Evolutionary conservation across 2,329 filamentous ascomycete genomes (phyloP), one percentile per base, ranked within the genome.

Genomic region (Verticillium dahliae): DNA sequence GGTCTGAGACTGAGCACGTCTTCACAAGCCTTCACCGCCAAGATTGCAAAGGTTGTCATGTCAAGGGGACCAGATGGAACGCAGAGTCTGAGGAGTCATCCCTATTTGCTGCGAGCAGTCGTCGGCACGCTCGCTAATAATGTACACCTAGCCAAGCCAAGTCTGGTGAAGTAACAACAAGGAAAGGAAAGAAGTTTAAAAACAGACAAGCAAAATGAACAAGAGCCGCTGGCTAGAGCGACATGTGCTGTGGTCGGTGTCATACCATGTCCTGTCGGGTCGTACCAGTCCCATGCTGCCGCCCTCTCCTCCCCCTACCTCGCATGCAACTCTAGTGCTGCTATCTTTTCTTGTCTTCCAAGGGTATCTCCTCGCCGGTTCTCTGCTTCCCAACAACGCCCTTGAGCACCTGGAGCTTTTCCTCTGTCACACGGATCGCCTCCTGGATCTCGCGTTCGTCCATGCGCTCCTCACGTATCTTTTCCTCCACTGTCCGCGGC

Each of bases 391-490:
- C 59, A 94, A 81, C 35, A 91, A 89, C 52, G 84, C 82, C 45
- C 74, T 93, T 93, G 65, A 99, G 76, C 52, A 90, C 85, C 61
- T 84, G 82, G 37, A 99, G 77, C 70, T 91, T 89, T 78, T 97
- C 90, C 72, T 97, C 91, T 2, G 94, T 97, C 35, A 96, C 85
- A 60, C 85, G 80, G 63, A 97, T 94, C 22, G 92, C 90, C 77
- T 96, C 86, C 65, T 87, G 85, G 62, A 96, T 83, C 71, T 95
- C 88, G 38, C 85, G 80, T 67, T 90, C 85, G 56, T 86, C 85
- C 84, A 94, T 90, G 57, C 79, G 78, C 66, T 84, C 81, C 62
- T 84, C 79, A 10, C 79, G 76, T 57, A 87, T 65, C 70, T 81
- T 86, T 61, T 88, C 86, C 68, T 88, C 83, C 31, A 84, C 77